Conservation (phyloP, 257 asterid species). For the Asclepias syriaca region DNA sequence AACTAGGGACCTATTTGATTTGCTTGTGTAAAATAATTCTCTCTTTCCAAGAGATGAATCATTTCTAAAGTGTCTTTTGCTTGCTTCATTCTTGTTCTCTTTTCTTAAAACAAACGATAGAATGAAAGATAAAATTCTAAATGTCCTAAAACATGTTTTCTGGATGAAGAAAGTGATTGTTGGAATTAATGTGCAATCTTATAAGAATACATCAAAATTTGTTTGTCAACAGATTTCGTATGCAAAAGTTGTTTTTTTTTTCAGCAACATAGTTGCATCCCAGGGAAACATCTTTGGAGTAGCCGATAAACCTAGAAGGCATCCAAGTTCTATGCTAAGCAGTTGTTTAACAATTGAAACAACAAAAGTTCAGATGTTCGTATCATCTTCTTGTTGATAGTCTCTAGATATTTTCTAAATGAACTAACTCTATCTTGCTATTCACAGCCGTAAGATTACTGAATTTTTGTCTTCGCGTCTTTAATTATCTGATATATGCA, state of each 20-base stretch:
- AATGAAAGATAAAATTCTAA: not conserved
- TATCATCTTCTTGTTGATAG: not conserved
- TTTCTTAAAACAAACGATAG: not conserved
- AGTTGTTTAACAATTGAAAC: not conserved
- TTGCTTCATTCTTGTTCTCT: not conserved
- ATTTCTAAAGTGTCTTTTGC: not conserved
- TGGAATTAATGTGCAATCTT: not conserved
- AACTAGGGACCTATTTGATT: not conserved
- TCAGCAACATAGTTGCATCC: not conserved
- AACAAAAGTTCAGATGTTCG: not conserved
- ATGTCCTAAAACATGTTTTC: not conserved
- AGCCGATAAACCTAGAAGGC: not conserved
- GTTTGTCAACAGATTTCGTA: not conserved
- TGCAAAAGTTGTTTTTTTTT: not conserved
- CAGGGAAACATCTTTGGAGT: not conserved
- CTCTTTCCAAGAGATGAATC: not conserved
- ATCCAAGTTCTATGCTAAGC: not conserved
- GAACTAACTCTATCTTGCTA: not conserved
- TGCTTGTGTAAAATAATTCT: not conserved
- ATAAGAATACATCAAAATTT: not conserved
- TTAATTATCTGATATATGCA: not conserved
- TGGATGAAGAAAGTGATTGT: not conserved
- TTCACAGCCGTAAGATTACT: not conserved
- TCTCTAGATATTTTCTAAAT: not conserved
- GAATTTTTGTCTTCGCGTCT: not conserved